These are phyloP conservation scores for Solanum ossicruentum DNA, from an alignment of 257 asterid genomes.

Conservation along the genomic window DNA sequence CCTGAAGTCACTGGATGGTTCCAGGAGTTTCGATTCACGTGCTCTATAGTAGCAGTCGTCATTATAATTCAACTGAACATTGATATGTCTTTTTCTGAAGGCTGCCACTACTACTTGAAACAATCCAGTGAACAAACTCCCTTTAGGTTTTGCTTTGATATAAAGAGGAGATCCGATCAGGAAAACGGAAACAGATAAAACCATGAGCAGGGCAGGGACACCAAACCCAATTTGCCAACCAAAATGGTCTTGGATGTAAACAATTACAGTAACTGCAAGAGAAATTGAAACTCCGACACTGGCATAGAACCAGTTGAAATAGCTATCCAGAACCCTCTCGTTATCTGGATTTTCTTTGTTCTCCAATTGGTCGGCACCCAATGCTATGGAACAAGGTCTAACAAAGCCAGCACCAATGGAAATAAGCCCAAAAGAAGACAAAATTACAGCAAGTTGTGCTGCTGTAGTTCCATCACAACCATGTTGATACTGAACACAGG, in stretches of 20 bases:
- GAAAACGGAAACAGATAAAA: background rate
- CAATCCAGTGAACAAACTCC: constrained; percentile 8
- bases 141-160: background rate
- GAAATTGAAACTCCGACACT: background rate
- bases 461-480: background rate
- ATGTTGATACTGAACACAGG: background rate
- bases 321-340: background rate
- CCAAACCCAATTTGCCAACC: constrained; percentile 16
- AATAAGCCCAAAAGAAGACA: background rate
- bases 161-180: constrained; percentile 2
- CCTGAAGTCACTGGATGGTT: constrained; percentile 1
- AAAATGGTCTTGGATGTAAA: constrained; percentile 9
- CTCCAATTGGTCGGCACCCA: constrained; percentile 4
- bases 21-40: background rate
- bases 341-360: background rate
- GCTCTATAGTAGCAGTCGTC: background rate
- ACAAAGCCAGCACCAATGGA: constrained; percentile 8
- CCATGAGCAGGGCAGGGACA: constrained; percentile 5
- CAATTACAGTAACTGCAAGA: constrained; percentile 1
- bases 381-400: constrained; percentile 9
- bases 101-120: background rate
- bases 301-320: constrained; percentile 7
- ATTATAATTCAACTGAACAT: background rate
- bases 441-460: background rate
- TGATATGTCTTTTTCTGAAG: background rate